Base-by-base conservation (phyloP, 345 rosid species). In the Aquilaria yunnanensis region DNA sequence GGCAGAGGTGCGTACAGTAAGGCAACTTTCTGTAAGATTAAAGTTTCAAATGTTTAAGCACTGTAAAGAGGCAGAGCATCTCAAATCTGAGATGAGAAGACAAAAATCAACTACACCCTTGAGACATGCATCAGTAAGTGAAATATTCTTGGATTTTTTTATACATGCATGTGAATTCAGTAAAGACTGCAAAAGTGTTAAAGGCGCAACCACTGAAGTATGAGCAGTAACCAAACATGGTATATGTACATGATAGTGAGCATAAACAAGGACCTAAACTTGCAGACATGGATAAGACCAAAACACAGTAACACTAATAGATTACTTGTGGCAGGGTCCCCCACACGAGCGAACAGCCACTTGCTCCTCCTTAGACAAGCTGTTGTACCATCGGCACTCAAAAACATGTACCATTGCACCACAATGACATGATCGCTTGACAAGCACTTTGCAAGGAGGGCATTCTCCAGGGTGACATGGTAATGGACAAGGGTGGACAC, bases 251-350 rank as follows among this genome's bases (percentile, higher is more conserved):
- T 6, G 6, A 6, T 34, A 34, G n/a, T 34, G 41, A 37, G 0
- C 43, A 37, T 37, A 8, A 51, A 29, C 2, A 51, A 51, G 54
- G 14, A 16, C 9, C 2, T 14, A 51, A 12, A 29, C 54, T 12
- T 2, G 61, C 12, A 64, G 32, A 65, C 31, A 23, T 47, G 57
- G 48, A 57, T 49, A 37, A 43, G 14, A 14, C 12, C 37, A 34
- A 10, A 34, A 23, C 45, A 65, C 32, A 45, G 31, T 51, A 29
- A 61, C 16, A 51, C 47, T 34, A 47, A 61, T 32, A 14, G 65
- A 70, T 77, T 77, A 87, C 98, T 94, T 80, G 72, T 90, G 98
- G 77, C 97, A 93, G 63, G 87, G 87, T 29, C 97, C 98, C 64
- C 86, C 72, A 65, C 98, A 93, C 32, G 98, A 85, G 68, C 94